Percentiles rank a stretch among this genome's conserved stretches.
These are phyloP conservation scores for Taphrina betulina DNA, from an alignment of 1,139 yeast genomes.

Conservation along the genomic window DNA sequence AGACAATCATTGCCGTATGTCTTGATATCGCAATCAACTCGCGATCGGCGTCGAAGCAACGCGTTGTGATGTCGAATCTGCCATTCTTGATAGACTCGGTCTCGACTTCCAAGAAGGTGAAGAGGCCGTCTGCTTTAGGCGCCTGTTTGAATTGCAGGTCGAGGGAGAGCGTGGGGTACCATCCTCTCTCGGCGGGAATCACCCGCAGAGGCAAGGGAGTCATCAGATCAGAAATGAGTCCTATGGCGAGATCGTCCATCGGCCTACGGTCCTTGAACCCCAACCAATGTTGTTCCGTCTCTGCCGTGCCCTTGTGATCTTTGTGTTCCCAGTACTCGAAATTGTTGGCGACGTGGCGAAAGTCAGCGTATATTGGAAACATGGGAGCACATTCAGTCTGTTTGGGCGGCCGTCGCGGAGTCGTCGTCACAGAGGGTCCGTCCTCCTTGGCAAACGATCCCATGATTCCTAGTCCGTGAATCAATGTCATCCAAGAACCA, in stretches of 20 bases:
- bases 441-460: slow-evolving; percentile 14
- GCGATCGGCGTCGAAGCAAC: slow-evolving; percentile 20
- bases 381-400: slow-evolving; percentile 11
- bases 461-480: slow-evolving; percentile 22
- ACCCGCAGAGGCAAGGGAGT: slow-evolving; percentile 28
- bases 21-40: slow-evolving; percentile 18
- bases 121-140: slow-evolving; percentile 7
- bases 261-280: slow-evolving; percentile 17
- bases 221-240: slow-evolving; percentile 29
- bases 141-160: slow-evolving; percentile 27
- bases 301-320: slow-evolving; percentile 1
- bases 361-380: slow-evolving; percentile 4
- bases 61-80: slow-evolving; percentile 26
- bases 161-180: slow-evolving; percentile 28
- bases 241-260: slow-evolving; percentile 25
- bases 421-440: slow-evolving; percentile 17
- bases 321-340: slow-evolving; percentile 20
- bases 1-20: slow-evolving; percentile 24
- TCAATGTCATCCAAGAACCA: slow-evolving; percentile 24
- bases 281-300: slow-evolving; percentile 25
- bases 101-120: slow-evolving; percentile 14
- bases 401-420: slow-evolving; percentile 1
- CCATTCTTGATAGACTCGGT: slow-evolving; percentile 25
- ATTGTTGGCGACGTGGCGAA: slow-evolving; percentile 27
- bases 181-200: slow-evolving; percentile 13